Evolutionary conservation across 1,284 basidiomycete genomes (phyloP).

Genomic region (Xanthoconium separans): DNA sequence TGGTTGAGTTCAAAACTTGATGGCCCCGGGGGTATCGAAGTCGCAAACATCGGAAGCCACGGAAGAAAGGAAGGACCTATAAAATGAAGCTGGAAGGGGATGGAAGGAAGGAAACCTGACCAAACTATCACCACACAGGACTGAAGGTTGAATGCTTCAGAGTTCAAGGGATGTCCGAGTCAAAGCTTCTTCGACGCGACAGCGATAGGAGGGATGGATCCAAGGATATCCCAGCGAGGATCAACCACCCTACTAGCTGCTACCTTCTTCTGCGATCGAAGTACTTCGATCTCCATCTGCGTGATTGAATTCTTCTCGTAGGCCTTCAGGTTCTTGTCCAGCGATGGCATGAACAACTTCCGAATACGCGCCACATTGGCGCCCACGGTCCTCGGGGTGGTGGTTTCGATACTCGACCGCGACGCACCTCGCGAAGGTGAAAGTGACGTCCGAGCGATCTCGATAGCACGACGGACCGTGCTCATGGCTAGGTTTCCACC

Average conservation of each 20-base stretch:
- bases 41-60: too few relatives aligned
- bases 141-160: neutral
- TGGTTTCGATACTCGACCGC: neutral
- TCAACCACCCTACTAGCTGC: neutral
- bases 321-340: neutral
- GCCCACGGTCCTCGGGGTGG: neutral
- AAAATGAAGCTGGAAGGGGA: too few relatives aligned
- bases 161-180: neutral
- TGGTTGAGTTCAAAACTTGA: too few relatives aligned
- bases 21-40: too few relatives aligned
- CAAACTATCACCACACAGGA: too few relatives aligned
- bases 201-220: neutral
- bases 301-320: neutral
- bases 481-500: neutral
- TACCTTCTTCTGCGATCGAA: neutral
- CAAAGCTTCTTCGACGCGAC: neutral
- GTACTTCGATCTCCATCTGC: neutral
- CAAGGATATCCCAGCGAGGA: neutral
- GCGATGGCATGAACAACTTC: neutral
- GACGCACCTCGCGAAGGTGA: neutral
- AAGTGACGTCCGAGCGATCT: neutral
- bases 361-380: neutral
- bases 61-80: too few relatives aligned
- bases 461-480: neutral
- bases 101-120: too few relatives aligned